Percentiles rank a stretch among this genome's conserved stretches.
phyloP scores from a whole-genome alignment of 345 rosid species.

The Xanthoceras sorbifolium region DNA sequence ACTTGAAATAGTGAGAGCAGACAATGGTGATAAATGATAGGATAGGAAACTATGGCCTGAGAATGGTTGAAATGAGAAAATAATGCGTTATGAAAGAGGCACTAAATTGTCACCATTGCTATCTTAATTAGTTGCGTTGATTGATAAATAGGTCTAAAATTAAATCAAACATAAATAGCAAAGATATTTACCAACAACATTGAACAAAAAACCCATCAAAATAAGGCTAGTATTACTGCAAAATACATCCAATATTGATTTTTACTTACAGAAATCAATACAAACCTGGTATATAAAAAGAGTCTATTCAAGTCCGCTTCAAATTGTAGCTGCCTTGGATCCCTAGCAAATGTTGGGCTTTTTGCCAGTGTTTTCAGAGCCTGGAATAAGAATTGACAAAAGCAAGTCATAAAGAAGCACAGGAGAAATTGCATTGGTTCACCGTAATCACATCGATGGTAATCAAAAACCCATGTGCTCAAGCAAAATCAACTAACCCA shows the following conservation, averaged over 20 bases:
- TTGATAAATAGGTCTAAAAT: neutral
- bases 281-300: conserved; percentile 75
- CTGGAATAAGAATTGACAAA: conserved; percentile 36
- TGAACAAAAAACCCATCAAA: too few relatives aligned
- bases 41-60: neutral
- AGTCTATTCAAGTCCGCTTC: conserved; percentile 80
- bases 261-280: neutral
- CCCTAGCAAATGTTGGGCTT: conserved; percentile 65
- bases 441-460: neutral
- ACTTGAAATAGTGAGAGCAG: neutral
- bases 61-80: neutral
- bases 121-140: neutral
- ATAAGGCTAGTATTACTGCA: neutral
- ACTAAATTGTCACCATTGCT: too few relatives aligned
- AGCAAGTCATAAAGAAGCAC: neutral
- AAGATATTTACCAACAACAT: neutral
- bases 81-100: neutral
- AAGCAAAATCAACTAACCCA: neutral
- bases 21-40: neutral
- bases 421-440: neutral
- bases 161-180: neutral
- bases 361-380: conserved; percentile 67
- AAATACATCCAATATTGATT: neutral
- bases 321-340: conserved; percentile 73
- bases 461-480: too few relatives aligned